phyloP scores from a whole-genome alignment of 2,329 filamentous ascomycete species.

The Cryphonectria japonica region DNA sequence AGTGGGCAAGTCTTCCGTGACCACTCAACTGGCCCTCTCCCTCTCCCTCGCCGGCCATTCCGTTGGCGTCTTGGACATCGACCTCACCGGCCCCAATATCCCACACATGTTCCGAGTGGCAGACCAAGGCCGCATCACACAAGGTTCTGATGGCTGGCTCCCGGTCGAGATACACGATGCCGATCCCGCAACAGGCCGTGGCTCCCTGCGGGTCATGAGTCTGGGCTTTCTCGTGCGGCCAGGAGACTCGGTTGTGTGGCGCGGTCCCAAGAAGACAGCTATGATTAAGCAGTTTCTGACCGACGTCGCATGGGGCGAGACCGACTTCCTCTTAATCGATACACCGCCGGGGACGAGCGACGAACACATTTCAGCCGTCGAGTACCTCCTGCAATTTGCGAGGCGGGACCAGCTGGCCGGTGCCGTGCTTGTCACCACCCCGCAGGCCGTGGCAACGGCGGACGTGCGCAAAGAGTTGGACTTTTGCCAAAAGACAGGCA shows the following conservation, averaged over 20 bases:
- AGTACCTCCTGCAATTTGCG: constrained; percentile 73
- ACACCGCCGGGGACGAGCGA: constrained; percentile 96
- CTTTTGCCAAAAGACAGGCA: constrained; percentile 83
- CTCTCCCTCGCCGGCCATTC: constrained; percentile 83
- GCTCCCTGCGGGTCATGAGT: constrained; percentile 82
- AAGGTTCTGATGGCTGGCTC: constrained; percentile 89
- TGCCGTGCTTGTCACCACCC: constrained; percentile 93
- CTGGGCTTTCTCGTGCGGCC: constrained; percentile 86
- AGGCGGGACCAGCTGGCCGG: constrained; percentile 73
- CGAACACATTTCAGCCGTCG: constrained; percentile 93
- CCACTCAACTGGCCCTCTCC: constrained; percentile 90
- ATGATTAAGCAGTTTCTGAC: constrained; percentile 97
- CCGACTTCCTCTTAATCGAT: constrained; percentile 94
- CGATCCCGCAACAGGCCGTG: constrained; percentile 54
- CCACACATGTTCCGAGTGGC: constrained; percentile 93
- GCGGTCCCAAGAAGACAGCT: constrained; percentile 96
- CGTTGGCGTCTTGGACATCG: constrained; percentile 93
- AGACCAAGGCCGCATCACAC: constrained; percentile 77
- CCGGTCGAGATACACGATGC: constrained; percentile 81
- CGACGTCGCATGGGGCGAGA: constrained; percentile 83
- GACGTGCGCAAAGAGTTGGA: constrained; percentile 96
- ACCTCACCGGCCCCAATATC: constrained; percentile 94
- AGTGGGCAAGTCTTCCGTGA: constrained; percentile 97
- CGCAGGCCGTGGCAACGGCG: constrained; percentile 89
- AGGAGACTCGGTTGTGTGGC: constrained; percentile 94